Evolutionary conservation across 2,329 filamentous ascomycete genomes (phyloP), one percentile per base, ranked within the genome.

Genomic region (Fonsecaea erecta): DNA sequence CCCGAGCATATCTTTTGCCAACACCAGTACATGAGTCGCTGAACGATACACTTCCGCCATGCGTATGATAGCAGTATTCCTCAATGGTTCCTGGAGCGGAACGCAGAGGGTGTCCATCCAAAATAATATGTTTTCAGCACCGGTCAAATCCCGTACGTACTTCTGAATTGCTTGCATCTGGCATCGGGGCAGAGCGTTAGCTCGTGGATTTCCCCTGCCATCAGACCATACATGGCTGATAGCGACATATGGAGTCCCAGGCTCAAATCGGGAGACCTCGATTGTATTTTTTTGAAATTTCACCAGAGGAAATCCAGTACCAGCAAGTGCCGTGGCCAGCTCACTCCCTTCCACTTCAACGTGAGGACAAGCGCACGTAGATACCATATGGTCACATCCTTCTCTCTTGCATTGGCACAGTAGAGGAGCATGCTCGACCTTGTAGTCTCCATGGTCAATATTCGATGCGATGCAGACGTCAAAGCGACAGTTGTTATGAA

Each of bases 201-300:
- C 53, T 6, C 24, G 14, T 7, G 32, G 48, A n/a, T 54, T 54
- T 1, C 51, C 59, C 24, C 32, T 18, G 14, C 56, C 56, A 37
- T 60, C 30, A 18, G 56, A 60, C 56, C 56, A 60, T 6, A 60
- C 56, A 26, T 60, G 56, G 12, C 30, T 37, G 21, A 60, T 35
- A 28, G 56, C 56, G 12, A 52, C 32, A 26, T 60, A 60, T 8
- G 21, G 11, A 5, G 24, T 21, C 9, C 46, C 46, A 4, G 6
- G 18, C 18, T 51, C n/a, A n/a, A 16, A 51, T 12, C 24, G 8
- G 3, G 14, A 6, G n/a, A 24, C n/a, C 7, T n/a, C 1, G 24
- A 51, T 14, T 8, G 14, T 2, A 21, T 51, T 18, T 8, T 14
- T 4, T 4, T 51, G 18, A n/a, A 51, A 14, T 18, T 14, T 21